Conservation (phyloP, 2,329 filamentous ascomycete genomes). For the Penicillium freii region DNA sequence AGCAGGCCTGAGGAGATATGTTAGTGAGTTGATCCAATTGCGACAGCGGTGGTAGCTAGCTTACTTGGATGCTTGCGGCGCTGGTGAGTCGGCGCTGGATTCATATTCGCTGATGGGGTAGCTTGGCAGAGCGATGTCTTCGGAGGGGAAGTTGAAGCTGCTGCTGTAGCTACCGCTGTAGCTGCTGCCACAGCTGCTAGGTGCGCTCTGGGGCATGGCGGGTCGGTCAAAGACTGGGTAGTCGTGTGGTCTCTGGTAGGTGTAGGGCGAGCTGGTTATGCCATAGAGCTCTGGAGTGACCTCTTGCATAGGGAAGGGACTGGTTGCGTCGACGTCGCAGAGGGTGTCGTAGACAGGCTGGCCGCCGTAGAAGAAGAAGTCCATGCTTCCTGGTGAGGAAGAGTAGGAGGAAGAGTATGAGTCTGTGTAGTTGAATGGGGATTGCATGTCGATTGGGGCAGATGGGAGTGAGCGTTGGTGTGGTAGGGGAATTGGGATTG, state of each 20-base stretch:
- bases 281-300: constrained; percentile 17
- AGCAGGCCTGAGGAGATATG: constrained; percentile 20
- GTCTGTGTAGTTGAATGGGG: constrained; percentile 20
- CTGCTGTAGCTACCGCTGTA: constrained; percentile 9
- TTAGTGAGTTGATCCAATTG: constrained; percentile 2
- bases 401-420: constrained; percentile 22
- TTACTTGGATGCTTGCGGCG: constrained; percentile 27
- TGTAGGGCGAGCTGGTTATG: constrained; percentile 24
- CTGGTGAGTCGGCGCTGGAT: constrained; percentile 19
- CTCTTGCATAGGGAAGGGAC: constrained; percentile 18
- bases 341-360: constrained; percentile 21
- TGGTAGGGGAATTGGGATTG: constrained; percentile 13
- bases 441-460: constrained; percentile 20
- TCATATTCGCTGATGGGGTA: constrained; percentile 15
- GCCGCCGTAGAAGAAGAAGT: constrained; percentile 26
- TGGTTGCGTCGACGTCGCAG: constrained; percentile 18
- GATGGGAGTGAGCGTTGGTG: constrained; percentile 4
- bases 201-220: constrained; percentile 26
- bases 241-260: constrained; percentile 14
- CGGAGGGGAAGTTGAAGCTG: constrained; percentile 17
- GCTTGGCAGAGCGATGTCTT: constrained; percentile 20
- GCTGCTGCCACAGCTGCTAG: constrained; percentile 22
- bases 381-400: constrained; percentile 24
- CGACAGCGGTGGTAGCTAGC: constrained; percentile 1
- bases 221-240: constrained; percentile 24